A percentile compares a stretch with the other conserved stretches of the same genome.
Evolutionary conservation across 768 basidiomycete genomes (phyloP).

Genomic region (Hortiboletus flavorubellus): DNA sequence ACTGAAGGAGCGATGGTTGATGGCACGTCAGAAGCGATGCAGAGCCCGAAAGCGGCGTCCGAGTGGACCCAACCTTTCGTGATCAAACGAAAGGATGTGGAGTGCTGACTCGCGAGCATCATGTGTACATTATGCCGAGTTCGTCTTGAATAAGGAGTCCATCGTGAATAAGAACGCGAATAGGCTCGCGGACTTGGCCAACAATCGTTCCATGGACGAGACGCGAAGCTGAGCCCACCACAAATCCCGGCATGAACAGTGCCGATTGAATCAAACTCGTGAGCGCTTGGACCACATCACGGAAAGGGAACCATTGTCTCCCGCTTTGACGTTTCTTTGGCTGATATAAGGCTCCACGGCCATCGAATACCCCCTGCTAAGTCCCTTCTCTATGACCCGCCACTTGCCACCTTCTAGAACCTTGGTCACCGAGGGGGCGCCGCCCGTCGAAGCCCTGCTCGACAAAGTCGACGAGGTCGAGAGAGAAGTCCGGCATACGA

Average conservation of each 20-base stretch:
- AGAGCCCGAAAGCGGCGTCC: neutral
- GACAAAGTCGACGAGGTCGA: neutral
- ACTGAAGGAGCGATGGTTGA: slow-evolving; percentile 7
- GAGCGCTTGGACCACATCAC: neutral
- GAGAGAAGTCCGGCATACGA: neutral
- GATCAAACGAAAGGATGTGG: neutral
- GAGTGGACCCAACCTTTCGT: neutral
- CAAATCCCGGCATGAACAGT: neutral
- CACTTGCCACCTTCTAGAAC: neutral
- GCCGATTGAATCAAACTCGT: neutral
- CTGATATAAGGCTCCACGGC: neutral
- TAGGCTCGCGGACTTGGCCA: neutral
- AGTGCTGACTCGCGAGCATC: neutral
- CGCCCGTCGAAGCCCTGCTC: neutral
- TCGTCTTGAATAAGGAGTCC: neutral
- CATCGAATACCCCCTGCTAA: neutral
- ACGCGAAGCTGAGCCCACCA: neutral
- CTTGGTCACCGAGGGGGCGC: neutral
- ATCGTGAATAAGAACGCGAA: neutral
- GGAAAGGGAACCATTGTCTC: neutral
- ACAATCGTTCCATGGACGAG: neutral
- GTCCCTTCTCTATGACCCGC: no score
- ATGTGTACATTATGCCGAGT: neutral
- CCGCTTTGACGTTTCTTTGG: neutral
- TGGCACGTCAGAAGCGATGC: neutral